These are phyloP conservation scores for Cucurbita pepo DNA, from an alignment of 306 rosid species.

Conservation along the genomic window DNA sequence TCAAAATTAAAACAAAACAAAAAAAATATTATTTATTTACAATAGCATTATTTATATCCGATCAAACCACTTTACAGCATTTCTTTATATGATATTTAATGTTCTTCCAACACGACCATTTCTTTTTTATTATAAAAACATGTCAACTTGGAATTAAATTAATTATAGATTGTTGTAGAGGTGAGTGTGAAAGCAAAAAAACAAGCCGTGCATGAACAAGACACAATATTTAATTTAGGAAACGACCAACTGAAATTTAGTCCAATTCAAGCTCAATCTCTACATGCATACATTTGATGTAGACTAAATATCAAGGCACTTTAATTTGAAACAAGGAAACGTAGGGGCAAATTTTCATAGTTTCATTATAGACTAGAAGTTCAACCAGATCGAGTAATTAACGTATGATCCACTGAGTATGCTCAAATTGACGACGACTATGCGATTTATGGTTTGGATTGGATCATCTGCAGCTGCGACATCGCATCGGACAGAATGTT, in stretches of 20 bases:
- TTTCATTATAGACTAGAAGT: no score
- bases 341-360: neutral
- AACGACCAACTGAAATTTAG: neutral
- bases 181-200: neutral
- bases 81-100: no score
- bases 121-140: neutral
- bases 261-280: neutral
- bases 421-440: no score
- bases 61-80: no score
- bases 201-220: neutral
- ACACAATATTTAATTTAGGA: neutral
- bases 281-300: neutral
- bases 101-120: neutral
- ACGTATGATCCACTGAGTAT: no score
- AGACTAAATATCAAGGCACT: neutral
- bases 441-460: constrained; percentile 5
- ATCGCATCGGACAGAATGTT: constrained; percentile 13
- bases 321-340: neutral
- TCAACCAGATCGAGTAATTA: no score
- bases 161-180: neutral
- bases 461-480: constrained; percentile 19
- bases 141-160: neutral
- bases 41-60: no score
- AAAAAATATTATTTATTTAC: no score
- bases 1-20: no score